Evolutionary conservation across 495 filamentous ascomycete genomes (phyloP).

Genomic region (Aspergillus saccharolyticus): DNA sequence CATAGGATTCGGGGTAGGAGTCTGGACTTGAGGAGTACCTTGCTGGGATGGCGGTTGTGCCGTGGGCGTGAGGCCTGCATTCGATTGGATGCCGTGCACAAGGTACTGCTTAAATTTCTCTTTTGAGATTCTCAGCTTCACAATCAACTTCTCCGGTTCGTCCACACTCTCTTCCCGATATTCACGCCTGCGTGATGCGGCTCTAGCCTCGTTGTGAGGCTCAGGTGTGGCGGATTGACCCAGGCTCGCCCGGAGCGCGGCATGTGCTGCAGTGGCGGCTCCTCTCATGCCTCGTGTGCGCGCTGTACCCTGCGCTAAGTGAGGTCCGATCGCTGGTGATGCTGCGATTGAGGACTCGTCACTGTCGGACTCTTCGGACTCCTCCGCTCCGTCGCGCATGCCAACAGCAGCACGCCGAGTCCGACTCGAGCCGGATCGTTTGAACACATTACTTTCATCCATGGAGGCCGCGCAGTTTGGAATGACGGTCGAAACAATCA

Average conservation of each 20-base stretch:
- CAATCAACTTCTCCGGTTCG: slow-evolving; percentile 54
- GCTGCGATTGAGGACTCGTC: slow-evolving; percentile 78
- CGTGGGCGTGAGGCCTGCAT: slow-evolving; percentile 14
- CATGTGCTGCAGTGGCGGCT: slow-evolving; percentile 76
- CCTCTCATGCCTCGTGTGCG: slow-evolving; percentile 83
- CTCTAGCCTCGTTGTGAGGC: slow-evolving; percentile 65
- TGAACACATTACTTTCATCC: slow-evolving; percentile 83
- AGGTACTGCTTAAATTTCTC: slow-evolving; percentile 55
- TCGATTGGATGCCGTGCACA: slow-evolving; percentile 43
- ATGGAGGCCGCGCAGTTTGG: slow-evolving; percentile 76
- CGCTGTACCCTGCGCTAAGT: slow-evolving; percentile 70
- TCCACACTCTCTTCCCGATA: slow-evolving; percentile 70
- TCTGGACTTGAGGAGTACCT: slow-evolving; percentile 47
- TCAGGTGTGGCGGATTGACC: slow-evolving; percentile 91
- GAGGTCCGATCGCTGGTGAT: slow-evolving; percentile 67
- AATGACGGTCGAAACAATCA: slow-evolving; percentile 84
- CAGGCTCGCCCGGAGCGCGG: slow-evolving; percentile 64
- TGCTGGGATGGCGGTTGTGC: slow-evolving; percentile 43
- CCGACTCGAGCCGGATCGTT: slow-evolving; percentile 58
- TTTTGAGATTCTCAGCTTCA: slow-evolving; percentile 67
- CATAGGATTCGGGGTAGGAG: slow-evolving; percentile 55
- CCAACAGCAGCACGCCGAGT: slow-evolving; percentile 40
- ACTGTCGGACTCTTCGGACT: slow-evolving; percentile 83
- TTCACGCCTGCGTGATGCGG: slow-evolving; percentile 55
- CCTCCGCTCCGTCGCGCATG: slow-evolving; percentile 60